A percentile compares a stretch with the other conserved stretches of the same genome.
phyloP scores from a whole-genome alignment of 106 monocot species.

The Alisma plantagoaquatica region DNA sequence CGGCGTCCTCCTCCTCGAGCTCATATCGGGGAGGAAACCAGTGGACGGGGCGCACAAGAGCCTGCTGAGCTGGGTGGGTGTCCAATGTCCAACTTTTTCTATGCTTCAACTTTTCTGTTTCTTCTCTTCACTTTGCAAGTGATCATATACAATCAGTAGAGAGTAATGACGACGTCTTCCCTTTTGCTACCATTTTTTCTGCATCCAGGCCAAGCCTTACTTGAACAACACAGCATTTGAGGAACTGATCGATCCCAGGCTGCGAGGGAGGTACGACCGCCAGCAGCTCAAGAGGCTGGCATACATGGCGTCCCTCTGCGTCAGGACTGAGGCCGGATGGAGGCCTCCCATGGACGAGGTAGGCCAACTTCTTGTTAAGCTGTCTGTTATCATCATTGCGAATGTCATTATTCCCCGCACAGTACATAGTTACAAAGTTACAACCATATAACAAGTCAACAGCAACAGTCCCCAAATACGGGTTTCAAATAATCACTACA shows the following conservation, averaged over 20 bases:
- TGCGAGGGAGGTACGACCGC: conserved; percentile 15
- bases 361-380: no score
- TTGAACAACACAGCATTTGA: conserved; percentile 10
- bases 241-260: conserved; percentile 23
- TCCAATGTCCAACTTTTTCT: neutral
- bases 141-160: neutral
- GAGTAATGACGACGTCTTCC: neutral
- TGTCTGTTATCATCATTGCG: no score
- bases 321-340: conserved; percentile 11
- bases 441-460: neutral
- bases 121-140: neutral
- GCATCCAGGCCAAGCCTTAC: conserved; percentile 20
- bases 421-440: no score
- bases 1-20: conserved; percentile 72
- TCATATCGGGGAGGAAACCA: conserved; percentile 66
- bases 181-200: neutral
- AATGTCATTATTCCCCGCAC: no score
- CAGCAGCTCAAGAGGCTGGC: conserved; percentile 22
- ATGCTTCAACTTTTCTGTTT: neutral
- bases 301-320: conserved; percentile 28
- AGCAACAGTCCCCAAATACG: neutral
- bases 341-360: conserved; percentile 33
- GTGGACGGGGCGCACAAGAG: conserved; percentile 71
- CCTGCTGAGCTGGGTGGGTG: conserved; percentile 51
- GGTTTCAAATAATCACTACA: neutral